Evolutionary conservation across 768 basidiomycete genomes (phyloP), one percentile per base, ranked within the genome.

Genomic region (Suillus subalutaceus): DNA sequence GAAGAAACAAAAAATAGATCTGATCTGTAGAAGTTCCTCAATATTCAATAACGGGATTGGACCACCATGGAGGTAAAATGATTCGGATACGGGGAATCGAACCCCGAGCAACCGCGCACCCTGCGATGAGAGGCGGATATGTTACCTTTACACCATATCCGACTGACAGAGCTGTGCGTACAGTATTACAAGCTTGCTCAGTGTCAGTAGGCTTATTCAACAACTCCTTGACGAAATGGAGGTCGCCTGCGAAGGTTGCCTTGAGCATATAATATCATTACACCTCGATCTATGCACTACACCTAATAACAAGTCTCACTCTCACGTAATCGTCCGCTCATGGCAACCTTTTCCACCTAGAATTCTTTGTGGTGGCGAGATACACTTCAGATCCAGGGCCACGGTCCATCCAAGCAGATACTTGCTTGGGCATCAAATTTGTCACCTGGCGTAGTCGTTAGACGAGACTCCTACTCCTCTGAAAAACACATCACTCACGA

Each of bases 321-420:
- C 37, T 58, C 38, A 13, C 37, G 10, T 38, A 43, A 32, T 30
- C 10, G 4, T 30, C 12, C 6, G 4, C 70, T 55, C 63, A 65
- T 13, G 44, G 62, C 59, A 75, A 20, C 56, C 75, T 80, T 62
- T 79, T 87, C 90, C 90, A 92, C 68, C 84, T 80, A 9, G 93
- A 86, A 68, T 88, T 85, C 59, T 86, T 82, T 66, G 85, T 82
- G 4, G 92, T 91, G 66, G 83, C 81, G 66, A 97, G 76, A 75
- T 87, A 93, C 2, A 95, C 83, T 72, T 92, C 88, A 13, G 87
- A 83, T n/a, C 81, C 86, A 18, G 84, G 84, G 60, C 79, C 65
- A n/a, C 72, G 76, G 48, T 81, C 83, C 86, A 90, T 90, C 93
- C 94, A 94, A 20, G 92, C 86, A 5, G 81, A 85, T 7, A 77